These are phyloP conservation scores for Phytophthora pseudosyringae DNA, from an alignment of 352 stramenopile genomes.

Conservation along the genomic window DNA sequence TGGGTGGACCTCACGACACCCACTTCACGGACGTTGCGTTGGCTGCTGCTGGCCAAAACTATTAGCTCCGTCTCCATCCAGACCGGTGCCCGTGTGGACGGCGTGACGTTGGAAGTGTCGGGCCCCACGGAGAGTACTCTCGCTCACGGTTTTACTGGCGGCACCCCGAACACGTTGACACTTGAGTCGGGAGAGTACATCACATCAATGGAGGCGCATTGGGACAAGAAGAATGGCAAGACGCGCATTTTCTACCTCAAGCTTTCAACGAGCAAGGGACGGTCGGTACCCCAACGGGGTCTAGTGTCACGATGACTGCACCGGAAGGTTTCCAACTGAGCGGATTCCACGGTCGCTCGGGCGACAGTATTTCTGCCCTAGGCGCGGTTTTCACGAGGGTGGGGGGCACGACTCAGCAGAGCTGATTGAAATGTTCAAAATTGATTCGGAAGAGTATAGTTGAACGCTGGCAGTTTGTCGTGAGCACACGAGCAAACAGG, in stretches of 20 bases:
- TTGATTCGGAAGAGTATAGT: background rate
- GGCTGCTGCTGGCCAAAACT: slow-evolving; percentile 25
- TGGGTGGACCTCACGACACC: slow-evolving; percentile 46
- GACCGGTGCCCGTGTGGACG: slow-evolving; percentile 39
- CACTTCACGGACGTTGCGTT: slow-evolving; percentile 46
- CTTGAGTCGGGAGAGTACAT: slow-evolving; percentile 50
- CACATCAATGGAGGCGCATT: slow-evolving; percentile 49
- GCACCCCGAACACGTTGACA: slow-evolving; percentile 39
- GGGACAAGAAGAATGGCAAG: slow-evolving; percentile 39
- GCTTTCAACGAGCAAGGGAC: slow-evolving; percentile 42
- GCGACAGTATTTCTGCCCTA: slow-evolving; percentile 44
- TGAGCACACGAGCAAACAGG: too few relatives aligned
- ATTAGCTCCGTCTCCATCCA: slow-evolving; percentile 47
- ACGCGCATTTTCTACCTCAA: slow-evolving; percentile 61
- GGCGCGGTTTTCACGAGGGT: slow-evolving; percentile 33
- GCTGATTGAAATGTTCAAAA: background rate
- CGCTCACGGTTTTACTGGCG: slow-evolving; percentile 44
- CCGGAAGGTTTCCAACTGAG: slow-evolving; percentile 52
- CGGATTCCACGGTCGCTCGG: slow-evolving; percentile 50
- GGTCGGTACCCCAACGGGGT: slow-evolving; percentile 38
- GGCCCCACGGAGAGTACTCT: slow-evolving; percentile 34
- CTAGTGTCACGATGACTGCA: slow-evolving; percentile 38
- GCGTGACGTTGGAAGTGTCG: slow-evolving; percentile 41
- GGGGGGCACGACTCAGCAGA: background rate
- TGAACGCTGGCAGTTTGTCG: too few relatives aligned